These are phyloP conservation scores for Solioccasus polychromus DNA, from an alignment of 768 basidiomycete species.

Conservation along the genomic window DNA sequence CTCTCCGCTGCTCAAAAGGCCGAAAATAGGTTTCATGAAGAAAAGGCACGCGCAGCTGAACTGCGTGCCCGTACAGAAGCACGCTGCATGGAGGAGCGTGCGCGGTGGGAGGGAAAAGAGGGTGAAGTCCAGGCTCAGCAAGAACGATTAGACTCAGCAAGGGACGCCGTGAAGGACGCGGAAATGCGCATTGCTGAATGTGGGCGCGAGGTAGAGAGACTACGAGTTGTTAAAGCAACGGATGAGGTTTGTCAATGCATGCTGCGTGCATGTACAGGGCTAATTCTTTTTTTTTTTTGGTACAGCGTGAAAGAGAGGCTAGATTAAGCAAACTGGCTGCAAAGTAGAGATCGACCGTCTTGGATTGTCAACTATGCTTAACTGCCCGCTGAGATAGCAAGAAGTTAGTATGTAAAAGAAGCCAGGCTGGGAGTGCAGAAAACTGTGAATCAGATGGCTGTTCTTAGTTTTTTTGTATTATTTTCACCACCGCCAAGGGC, in stretches of 20 bases:
- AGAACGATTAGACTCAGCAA: conserved; percentile 48
- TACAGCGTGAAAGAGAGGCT: conserved; percentile 52
- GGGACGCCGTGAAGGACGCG: conserved; percentile 52
- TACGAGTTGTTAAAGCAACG: conserved; percentile 60
- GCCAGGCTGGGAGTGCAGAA: background rate
- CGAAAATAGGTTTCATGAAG: conserved; percentile 58
- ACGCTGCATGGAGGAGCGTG: conserved; percentile 51
- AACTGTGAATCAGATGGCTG: conserved; percentile 35
- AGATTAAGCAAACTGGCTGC: conserved; percentile 40
- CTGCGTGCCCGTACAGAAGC: conserved; percentile 46
- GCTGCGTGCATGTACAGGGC: background rate
- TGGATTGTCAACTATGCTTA: background rate
- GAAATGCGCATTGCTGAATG: conserved; percentile 68
- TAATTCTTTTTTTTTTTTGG: conserved; percentile 2
- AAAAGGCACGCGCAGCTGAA: conserved; percentile 55
- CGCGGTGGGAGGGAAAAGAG: conserved; percentile 52
- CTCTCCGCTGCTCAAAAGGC: conserved; percentile 59
- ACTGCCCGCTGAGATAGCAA: conserved; percentile 20
- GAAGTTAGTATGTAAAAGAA: background rate
- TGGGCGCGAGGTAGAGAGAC: conserved; percentile 66
- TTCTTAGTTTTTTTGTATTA: conserved; percentile 30
- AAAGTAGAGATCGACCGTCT: conserved; percentile 2
- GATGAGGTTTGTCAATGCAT: conserved; percentile 48
- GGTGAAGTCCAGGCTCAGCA: conserved; percentile 45
- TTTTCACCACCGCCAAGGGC: conserved; percentile 34